phyloP scores from a whole-genome alignment of 179 eudicot genomes.

The Pouteria campechiana region DNA sequence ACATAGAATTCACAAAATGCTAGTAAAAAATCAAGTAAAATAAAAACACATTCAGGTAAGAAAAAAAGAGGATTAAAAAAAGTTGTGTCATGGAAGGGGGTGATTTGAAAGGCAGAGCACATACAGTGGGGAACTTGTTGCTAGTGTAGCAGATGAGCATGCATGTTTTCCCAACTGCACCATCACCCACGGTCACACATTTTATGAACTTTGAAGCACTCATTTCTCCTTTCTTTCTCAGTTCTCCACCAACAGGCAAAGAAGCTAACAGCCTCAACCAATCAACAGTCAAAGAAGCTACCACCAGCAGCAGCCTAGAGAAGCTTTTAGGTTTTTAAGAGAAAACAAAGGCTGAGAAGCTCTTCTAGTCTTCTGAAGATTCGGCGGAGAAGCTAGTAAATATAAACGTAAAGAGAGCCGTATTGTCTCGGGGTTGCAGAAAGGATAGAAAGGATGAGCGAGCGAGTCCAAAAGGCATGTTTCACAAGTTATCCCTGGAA shows the following conservation, averaged over 20 bases:
- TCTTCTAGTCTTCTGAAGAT: neutral
- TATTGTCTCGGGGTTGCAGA: too few species aligned
- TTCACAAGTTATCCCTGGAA: too few species aligned
- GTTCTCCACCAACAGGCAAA: slow-evolving; percentile 3
- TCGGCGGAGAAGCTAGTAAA: neutral
- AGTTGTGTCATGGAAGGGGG: neutral
- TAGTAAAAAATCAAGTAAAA: neutral
- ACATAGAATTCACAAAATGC: neutral
- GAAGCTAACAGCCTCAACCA: too few species aligned
- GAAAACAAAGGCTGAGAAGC: neutral
- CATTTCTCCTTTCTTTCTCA: slow-evolving; percentile 19
- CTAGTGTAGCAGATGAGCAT: slow-evolving; percentile 95
- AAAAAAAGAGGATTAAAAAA: neutral
- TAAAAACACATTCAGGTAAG: too few species aligned
- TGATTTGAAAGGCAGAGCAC: slow-evolving; percentile 8
- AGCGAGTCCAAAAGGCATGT: too few species aligned
- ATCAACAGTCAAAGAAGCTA: too few species aligned
- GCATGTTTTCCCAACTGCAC: slow-evolving; percentile 95
- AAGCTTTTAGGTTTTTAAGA: neutral
- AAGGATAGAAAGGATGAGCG: too few species aligned
- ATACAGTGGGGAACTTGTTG: slow-evolving; percentile 89
- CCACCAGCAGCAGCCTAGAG: too few species aligned
- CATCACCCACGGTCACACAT: slow-evolving; percentile 96
- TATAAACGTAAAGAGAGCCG: neutral
- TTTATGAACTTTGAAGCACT: slow-evolving; percentile 94